Evolutionary conservation across 1,284 basidiomycete species (phyloP).

Genomic region (Austroboletus rostrupii): DNA sequence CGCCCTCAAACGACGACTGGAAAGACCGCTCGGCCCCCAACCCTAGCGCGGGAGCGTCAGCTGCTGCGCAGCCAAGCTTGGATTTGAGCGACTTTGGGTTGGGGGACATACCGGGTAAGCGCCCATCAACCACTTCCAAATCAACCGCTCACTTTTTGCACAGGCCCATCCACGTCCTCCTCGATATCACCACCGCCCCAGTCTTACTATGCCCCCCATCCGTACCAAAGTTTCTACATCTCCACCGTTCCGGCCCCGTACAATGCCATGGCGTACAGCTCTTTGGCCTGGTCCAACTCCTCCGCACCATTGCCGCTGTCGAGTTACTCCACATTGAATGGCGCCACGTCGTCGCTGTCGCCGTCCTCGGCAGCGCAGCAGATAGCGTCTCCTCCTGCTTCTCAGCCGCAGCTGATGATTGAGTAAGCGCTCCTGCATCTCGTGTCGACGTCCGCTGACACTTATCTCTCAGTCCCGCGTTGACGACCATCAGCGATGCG

Average conservation of each 20-base stretch:
- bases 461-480: constrained; percentile 39
- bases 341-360: constrained; percentile 46
- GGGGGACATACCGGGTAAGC: constrained; percentile 37
- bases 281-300: constrained; percentile 42
- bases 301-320: constrained; percentile 57
- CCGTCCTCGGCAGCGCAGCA: constrained; percentile 33
- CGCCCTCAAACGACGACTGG: constrained; percentile 41
- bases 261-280: constrained; percentile 49
- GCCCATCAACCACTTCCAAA: constrained; percentile 19
- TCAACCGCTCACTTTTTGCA: constrained; percentile 18
- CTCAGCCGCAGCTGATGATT: constrained; percentile 45
- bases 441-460: constrained; percentile 11
- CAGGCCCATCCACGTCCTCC: constrained; percentile 33
- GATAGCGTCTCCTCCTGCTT: constrained; percentile 22
- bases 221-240: constrained; percentile 38
- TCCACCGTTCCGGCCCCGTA: constrained; percentile 45
- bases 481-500: constrained; percentile 46
- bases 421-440: constrained; percentile 39
- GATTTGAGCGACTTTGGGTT: constrained; percentile 44
- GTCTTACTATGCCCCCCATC: constrained; percentile 33
- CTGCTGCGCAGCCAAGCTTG: constrained; percentile 32
- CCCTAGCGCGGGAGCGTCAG: constrained; percentile 26
- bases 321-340: constrained; percentile 70
- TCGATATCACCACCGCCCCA: constrained; percentile 38
- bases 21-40: constrained; percentile 38